Percentiles rank a stretch among this genome's conserved stretches.
These are phyloP conservation scores for Arthrinium puccinioides DNA, from an alignment of 2,329 filamentous ascomycete species.

Conservation along the genomic window DNA sequence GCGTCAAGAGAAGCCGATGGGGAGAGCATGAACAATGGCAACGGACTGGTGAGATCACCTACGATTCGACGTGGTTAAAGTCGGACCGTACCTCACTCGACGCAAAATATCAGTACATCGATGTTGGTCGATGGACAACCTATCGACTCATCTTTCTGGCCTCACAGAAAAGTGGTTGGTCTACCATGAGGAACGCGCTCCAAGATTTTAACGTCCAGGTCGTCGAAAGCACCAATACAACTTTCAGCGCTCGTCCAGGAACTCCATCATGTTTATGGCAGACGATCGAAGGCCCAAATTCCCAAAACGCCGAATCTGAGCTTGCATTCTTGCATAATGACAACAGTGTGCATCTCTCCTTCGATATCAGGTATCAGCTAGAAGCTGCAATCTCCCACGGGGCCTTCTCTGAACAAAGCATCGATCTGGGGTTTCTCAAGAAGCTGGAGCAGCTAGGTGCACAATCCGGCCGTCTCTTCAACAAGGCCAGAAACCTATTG, in stretches of 20 bases:
- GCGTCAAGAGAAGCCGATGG: constrained; percentile 27
- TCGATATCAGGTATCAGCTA: constrained; percentile 77
- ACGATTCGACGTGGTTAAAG: constrained; percentile 23
- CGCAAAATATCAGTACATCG: constrained; percentile 31
- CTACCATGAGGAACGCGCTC: constrained; percentile 45
- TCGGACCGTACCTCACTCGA: constrained; percentile 31
- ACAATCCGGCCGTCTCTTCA: constrained; percentile 7
- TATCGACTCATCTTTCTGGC: constrained; percentile 38
- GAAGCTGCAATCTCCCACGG: constrained; percentile 87
- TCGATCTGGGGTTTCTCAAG: constrained; percentile 60
- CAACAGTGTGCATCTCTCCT: constrained; percentile 45
- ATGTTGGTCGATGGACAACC: constrained; percentile 51
- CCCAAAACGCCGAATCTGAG: constrained; percentile 10
- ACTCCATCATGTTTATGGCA: constrained; percentile 31
- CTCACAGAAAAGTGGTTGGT: constrained; percentile 24
- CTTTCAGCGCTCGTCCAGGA: constrained; percentile 33
- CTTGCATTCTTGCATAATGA: constrained; percentile 25
- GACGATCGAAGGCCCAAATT: constrained; percentile 25
- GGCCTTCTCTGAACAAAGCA: constrained; percentile 67
- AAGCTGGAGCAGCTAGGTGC: constrained; percentile 46
- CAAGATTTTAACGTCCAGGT: constrained; percentile 66
- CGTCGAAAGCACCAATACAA: constrained; percentile 20
- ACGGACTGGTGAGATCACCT: constrained; percentile 38
- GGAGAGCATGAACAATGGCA: constrained; percentile 36
- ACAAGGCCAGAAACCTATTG: constrained; percentile 58